A percentile compares a stretch with the other conserved stretches of the same genome.
Conservation (phyloP, 495 filamentous ascomycete genomes). For the Neurospora discreta region DNA sequence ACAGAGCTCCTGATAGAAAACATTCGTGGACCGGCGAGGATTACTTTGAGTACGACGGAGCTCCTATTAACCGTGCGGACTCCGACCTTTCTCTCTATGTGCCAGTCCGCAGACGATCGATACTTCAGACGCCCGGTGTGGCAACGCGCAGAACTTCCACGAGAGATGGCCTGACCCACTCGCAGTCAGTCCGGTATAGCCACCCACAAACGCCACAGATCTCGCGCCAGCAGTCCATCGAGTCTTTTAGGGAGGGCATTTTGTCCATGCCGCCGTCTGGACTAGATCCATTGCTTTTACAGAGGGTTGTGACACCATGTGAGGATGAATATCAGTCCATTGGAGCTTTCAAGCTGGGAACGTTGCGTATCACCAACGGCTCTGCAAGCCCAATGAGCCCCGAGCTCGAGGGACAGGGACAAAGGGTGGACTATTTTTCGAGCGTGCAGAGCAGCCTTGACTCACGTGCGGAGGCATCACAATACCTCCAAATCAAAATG, state of each 20-base stretch:
- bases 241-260: conserved; percentile 21
- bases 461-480: not conserved
- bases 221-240: conserved; percentile 23
- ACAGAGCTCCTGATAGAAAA: conserved; percentile 19
- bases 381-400: conserved; percentile 35
- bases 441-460: not conserved
- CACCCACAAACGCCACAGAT: conserved; percentile 26
- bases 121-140: conserved; percentile 36
- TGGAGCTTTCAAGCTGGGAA: conserved; percentile 48
- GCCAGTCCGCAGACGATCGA: conserved; percentile 34
- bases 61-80: conserved; percentile 23
- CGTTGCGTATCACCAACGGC: conserved; percentile 48
- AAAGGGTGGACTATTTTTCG: conserved; percentile 11
- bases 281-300: not conserved
- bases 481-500: not conserved
- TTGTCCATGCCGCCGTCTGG: conserved; percentile 23
- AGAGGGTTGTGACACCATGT: conserved; percentile 32
- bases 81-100: conserved; percentile 37
- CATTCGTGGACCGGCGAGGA: conserved; percentile 19
- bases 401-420: conserved; percentile 16
- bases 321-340: conserved; percentile 42
- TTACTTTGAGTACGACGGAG: conserved; percentile 17
- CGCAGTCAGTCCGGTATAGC: conserved; percentile 22
- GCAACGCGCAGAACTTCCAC: conserved; percentile 28
- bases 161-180: conserved; percentile 4